phyloP scores from a whole-genome alignment of 352 stramenopile genomes.

The Pythium apleroticum region DNA sequence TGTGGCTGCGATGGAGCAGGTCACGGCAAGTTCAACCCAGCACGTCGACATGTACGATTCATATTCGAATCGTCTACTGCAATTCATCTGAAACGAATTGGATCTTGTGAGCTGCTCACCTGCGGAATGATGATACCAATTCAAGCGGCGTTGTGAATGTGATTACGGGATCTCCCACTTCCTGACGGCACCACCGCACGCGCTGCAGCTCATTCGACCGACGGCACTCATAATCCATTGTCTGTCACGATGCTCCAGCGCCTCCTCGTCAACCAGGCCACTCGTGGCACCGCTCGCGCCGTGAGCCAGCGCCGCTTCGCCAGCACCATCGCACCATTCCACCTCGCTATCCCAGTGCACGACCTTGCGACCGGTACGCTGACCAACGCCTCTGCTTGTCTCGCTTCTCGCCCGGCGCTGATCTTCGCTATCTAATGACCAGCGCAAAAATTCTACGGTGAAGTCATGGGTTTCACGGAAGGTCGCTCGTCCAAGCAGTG shows the following conservation, averaged over 20 bases:
- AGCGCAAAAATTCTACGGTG: conserved; percentile 94
- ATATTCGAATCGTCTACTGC: not conserved
- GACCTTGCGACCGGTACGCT: conserved; percentile 73
- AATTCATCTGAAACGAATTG: conserved; percentile 19
- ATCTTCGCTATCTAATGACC: too few species aligned
- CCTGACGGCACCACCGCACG: not conserved
- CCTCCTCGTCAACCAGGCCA: conserved; percentile 4
- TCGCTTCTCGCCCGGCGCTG: not conserved
- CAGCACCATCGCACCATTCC: conserved; percentile 69
- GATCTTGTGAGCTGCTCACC: conserved; percentile 2
- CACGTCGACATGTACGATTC: conserved; percentile 7
- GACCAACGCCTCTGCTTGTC: not conserved
- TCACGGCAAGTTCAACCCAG: conserved; percentile 22
- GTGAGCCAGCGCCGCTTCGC: conserved; percentile 16
- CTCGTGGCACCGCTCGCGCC: conserved; percentile 1
- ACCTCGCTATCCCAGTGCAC: conserved; percentile 95
- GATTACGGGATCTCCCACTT: not conserved
- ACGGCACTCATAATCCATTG: too few species aligned
- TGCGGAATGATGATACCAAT: conserved; percentile 8
- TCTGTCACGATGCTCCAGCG: conserved; percentile 17
- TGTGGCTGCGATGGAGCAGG: not conserved
- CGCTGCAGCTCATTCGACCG: too few species aligned
- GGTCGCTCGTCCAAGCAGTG: conserved; percentile 91
- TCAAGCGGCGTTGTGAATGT: not conserved
- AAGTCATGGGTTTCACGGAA: conserved; percentile 90